Evolutionary conservation across 2,329 filamentous ascomycete species (phyloP), one percentile per base, ranked within the genome.

Genomic region (Bipolaris oryzae): DNA sequence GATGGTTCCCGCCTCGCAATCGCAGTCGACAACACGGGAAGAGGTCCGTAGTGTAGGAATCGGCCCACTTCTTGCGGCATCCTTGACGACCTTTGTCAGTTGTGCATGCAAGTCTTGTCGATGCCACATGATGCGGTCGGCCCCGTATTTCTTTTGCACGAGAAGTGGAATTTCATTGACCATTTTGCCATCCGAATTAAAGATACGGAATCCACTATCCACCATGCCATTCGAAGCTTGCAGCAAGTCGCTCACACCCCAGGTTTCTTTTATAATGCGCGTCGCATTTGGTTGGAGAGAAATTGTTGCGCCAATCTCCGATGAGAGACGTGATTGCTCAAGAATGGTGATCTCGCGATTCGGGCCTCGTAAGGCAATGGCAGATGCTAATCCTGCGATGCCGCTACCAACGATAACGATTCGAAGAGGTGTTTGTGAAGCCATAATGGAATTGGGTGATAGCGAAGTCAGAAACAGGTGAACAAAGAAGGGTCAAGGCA

Each of bases 61-160:
- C 21, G 57, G 70, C 1, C 60, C 74, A 4, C 62, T 69, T 1
- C 74, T 72, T 13, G 67, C 66, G 0, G 58, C 59, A 5, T 66
- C 72, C 3, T 71, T 76, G 0, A 82, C 83, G 1, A 70, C 60
- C 10, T 67, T 62, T 66, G 82, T 84, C 18, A 87, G 74, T 15
- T 70, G 73, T 4, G 66, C 53, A 59, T 79, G 78, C 0, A 79
- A 61, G 55, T 80, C 78, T 44, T 78, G 76, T 18, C 78, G 69
- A 55, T 80, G 77, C 53, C 77, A 79, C 39, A 79, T 67, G 46
- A 79, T 71, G 7, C 76, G 68, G 49, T 79, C 73, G 7, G 75
- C 77, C 3, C 75, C 77, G 53, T 76, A 79, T 25, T 69, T 63
- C 7, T 58, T 62, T 18, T 64, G 70, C 13, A 63, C 47, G 1